Conservation (phyloP, 768 basidiomycete species). For the Phylloporus sp. region DNA sequence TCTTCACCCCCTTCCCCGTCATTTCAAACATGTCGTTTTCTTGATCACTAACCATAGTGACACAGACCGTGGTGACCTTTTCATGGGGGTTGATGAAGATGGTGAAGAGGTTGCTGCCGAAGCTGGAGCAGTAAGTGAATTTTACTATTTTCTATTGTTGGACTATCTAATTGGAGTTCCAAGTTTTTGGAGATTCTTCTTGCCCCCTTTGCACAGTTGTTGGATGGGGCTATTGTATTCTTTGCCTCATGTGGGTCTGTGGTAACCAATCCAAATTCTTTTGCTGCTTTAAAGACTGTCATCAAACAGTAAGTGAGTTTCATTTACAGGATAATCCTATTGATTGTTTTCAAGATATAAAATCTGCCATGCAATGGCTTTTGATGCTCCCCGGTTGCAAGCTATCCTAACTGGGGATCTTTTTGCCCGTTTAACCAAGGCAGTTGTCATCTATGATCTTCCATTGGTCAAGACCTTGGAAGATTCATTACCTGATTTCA, state of each 20-base stretch:
- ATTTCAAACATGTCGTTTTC: no score
- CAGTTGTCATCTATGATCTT: not conserved
- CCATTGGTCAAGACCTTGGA: not conserved
- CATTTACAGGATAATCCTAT: not conserved
- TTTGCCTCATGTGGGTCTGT: not conserved
- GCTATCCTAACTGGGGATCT: not conserved
- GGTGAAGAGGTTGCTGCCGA: no score
- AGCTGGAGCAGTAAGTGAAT: no score
- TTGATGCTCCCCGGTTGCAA: not conserved
- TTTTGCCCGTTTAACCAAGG: not conserved
- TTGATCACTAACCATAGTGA: no score
- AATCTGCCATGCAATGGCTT: not conserved
- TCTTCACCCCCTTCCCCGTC: no score
- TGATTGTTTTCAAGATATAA: not conserved
- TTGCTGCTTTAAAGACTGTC: not conserved
- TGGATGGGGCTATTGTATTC: not conserved
- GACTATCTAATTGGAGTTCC: no score
- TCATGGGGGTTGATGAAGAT: no score
- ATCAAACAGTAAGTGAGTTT: no score
- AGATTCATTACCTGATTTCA: not conserved
- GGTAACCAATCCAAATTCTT: not conserved
- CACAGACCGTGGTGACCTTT: no score
- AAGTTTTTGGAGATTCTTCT: no score
- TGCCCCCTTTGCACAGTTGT: not conserved
- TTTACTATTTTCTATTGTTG: no score